A percentile compares a stretch with the other conserved stretches of the same genome.
Evolutionary conservation across 2,329 filamentous ascomycete species (phyloP).

Genomic region (Colletotrichum melonis): DNA sequence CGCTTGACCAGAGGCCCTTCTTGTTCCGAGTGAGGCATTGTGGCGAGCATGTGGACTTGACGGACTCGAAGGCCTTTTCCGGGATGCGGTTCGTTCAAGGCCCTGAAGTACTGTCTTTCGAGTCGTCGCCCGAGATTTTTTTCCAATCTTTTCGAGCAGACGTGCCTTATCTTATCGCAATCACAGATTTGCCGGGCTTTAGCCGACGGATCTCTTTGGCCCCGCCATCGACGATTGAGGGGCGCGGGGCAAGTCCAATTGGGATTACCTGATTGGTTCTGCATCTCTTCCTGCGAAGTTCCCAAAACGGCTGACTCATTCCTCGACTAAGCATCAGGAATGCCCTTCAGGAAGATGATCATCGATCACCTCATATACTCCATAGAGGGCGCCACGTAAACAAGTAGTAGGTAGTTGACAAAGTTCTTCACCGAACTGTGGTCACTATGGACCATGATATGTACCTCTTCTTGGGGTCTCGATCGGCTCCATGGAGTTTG

Average conservation of each 20-base stretch:
- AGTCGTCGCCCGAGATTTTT: slow-evolving; percentile 21
- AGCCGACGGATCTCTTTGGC: background rate
- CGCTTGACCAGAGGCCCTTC: slow-evolving; percentile 79
- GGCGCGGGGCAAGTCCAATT: background rate
- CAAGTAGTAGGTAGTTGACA: background rate
- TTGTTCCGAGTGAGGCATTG: slow-evolving; percentile 68
- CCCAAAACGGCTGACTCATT: background rate
- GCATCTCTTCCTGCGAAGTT: background rate
- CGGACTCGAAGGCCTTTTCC: background rate
- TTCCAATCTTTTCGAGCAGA: slow-evolving; percentile 11
- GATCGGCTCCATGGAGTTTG: background rate
- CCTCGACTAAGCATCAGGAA: background rate
- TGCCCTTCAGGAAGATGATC: background rate
- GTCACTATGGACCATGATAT: background rate
- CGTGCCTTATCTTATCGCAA: slow-evolving; percentile 31
- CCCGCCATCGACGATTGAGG: background rate
- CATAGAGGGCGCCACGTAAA: too few species aligned
- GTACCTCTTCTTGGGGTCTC: background rate
- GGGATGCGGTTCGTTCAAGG: slow-evolving; percentile 18
- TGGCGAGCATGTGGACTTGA: slow-evolving; percentile 34
- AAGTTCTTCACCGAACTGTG: background rate
- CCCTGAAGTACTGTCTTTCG: background rate
- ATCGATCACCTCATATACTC: background rate
- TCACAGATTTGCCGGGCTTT: background rate
- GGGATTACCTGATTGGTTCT: background rate